Evolutionary conservation across 306 rosid genomes (phyloP), one percentile per base, ranked within the genome.

Genomic region (apple (Malus domestica)): DNA sequence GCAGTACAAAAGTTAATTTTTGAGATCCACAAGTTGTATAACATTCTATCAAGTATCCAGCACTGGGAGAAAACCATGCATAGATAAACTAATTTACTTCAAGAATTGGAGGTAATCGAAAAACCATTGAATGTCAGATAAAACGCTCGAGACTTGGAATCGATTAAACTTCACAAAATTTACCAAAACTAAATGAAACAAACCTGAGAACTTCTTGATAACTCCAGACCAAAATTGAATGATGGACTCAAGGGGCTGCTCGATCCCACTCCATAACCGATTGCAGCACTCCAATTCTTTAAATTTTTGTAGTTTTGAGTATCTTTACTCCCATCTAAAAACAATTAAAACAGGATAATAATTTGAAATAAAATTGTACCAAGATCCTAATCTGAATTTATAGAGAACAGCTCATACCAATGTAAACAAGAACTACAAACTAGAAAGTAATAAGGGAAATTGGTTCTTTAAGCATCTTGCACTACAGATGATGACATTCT

Each of bases 201-300:
- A 67, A 95, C 99, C 97, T 90, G 89, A 61, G 93, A 88, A 73
- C 90, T 92, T 84, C 82, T 89, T 45, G 82, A 89, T 71, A 95
- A 91, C 88, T 92, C 99, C 11, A 95, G 97, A 75, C 83, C 68
- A 74, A 92, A 95, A 83, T 89, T 92, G 92, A 92, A 95, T 67
- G 97, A 95, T 32, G 97, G 97, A 77, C 90, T 86, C 92, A 89
- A 73, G 63, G 96, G 99, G 81, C 97, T 92, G 68, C 93, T 85
- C 32, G 93, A 90, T 83, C 99, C 97, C 82, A 82, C 92, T 51
- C 91, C 93, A 78, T 92, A 95, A 76, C 93, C 93, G 82, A 92
- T 79, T 42, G 96, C 98, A 79, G 91, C 90, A 54, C 97, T 93
- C 98, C 97, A 93, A 83, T 91, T 91, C 87, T 65, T 91, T 77